phyloP scores from a whole-genome alignment of 129 eudicot species.

The Pseudognaphalium luteoalbum region DNA sequence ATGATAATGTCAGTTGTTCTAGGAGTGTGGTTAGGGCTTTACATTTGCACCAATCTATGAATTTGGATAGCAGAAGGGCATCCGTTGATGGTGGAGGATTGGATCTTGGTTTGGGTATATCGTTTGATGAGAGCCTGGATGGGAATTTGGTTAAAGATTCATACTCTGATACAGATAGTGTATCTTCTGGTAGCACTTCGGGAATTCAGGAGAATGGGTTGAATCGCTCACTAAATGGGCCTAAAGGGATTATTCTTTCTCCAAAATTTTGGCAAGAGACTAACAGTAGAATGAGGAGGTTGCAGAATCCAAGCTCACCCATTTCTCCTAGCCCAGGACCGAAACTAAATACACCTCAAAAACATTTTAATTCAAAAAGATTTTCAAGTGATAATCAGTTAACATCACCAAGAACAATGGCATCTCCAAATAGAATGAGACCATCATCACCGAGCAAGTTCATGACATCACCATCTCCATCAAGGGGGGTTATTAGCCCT shows the following conservation, averaged over 20 bases:
- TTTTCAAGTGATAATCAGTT: neutral
- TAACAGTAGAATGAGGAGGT: slow-evolving; percentile 10
- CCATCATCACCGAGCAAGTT: slow-evolving; percentile 15
- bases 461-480: slow-evolving; percentile 2
- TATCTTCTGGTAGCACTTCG: slow-evolving; percentile 17
- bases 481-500: slow-evolving; percentile 4
- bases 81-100: neutral
- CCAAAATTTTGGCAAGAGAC: slow-evolving; percentile 18
- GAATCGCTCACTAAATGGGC: neutral
- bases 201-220: slow-evolving; percentile 12
- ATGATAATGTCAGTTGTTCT: neutral
- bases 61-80: neutral
- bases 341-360: neutral
- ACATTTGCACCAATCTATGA: neutral
- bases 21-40: neutral
- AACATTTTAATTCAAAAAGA: neutral
- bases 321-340: slow-evolving; percentile 1
- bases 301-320: neutral
- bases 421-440: slow-evolving; percentile 6
- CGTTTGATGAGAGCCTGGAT: neutral
- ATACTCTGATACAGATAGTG: slow-evolving; percentile 9
- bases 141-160: neutral
- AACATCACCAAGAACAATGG: slow-evolving; percentile 4
- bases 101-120: neutral
- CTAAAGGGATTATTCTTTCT: neutral